phyloP scores from a whole-genome alignment of 2,329 filamentous ascomycete species.

The Epichloe aotearoae region DNA sequence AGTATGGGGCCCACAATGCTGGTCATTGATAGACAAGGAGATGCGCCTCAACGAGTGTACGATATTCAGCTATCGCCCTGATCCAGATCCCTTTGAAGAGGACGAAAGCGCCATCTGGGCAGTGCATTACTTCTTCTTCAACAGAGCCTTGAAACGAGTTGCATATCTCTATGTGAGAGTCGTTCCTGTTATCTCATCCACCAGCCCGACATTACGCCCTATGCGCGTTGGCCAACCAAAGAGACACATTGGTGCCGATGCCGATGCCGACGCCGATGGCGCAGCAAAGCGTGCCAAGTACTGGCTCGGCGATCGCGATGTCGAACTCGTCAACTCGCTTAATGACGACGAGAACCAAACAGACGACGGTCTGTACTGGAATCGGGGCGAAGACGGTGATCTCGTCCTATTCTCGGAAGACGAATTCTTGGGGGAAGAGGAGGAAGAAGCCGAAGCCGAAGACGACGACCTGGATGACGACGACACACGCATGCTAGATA shows the following conservation, averaged over 20 bases:
- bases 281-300: constrained; percentile 64
- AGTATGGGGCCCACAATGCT: constrained; percentile 81
- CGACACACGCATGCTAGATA: constrained; percentile 27
- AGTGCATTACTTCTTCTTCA: constrained; percentile 96
- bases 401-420: constrained; percentile 40
- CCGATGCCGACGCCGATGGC: constrained; percentile 23
- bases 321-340: constrained; percentile 31
- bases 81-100: constrained; percentile 80
- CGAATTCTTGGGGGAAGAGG: constrained; percentile 32
- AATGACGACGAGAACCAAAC: constrained; percentile 34
- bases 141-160: constrained; percentile 79
- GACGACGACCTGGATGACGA: constrained; percentile 31
- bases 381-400: constrained; percentile 44
- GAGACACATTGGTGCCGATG: constrained; percentile 18
- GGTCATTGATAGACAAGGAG: constrained; percentile 84
- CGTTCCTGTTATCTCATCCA: constrained; percentile 60
- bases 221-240: constrained; percentile 16
- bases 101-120: constrained; percentile 93
- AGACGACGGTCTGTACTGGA: constrained; percentile 41
- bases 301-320: constrained; percentile 65
- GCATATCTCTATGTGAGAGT: constrained; percentile 88
- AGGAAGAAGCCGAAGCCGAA: constrained; percentile 21
- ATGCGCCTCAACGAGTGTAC: constrained; percentile 85
- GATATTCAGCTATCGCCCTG: constrained; percentile 79
- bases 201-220: constrained; percentile 37